phyloP scores from a whole-genome alignment of 805 yeast genomes.

The Ogataea polymorpha region DNA sequence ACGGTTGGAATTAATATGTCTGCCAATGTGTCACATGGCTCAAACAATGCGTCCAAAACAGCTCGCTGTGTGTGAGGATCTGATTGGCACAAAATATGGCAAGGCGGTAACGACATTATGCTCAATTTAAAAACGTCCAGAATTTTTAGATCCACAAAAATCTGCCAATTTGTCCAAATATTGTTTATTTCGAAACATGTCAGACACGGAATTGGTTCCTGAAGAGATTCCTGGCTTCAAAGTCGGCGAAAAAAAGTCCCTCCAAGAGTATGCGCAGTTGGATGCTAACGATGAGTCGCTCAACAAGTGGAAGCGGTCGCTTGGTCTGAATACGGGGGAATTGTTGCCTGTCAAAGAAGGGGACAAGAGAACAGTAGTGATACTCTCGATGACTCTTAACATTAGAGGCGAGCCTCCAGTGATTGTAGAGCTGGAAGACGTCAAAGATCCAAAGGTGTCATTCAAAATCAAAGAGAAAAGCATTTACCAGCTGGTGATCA shows the following conservation, averaged over 20 bases:
- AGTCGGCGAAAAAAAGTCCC: conserved; percentile 68
- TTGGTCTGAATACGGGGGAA: conserved; percentile 64
- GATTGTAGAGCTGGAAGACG: conserved; percentile 60
- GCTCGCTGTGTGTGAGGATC: conserved; percentile 31
- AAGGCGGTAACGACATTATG: conserved; percentile 29
- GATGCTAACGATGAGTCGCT: conserved; percentile 91
- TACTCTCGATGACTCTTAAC: conserved; percentile 68
- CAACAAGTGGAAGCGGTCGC: conserved; percentile 86
- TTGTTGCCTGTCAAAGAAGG: conserved; percentile 64
- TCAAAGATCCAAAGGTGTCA: conserved; percentile 52
- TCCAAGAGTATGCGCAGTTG: conserved; percentile 75
- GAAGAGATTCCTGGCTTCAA: conserved; percentile 63
- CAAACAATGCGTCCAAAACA: conserved; percentile 58
- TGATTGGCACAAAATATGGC: conserved; percentile 22
- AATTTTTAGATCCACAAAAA: not conserved
- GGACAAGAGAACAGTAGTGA: conserved; percentile 74
- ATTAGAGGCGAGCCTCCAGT: conserved; percentile 70
- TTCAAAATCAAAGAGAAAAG: conserved; percentile 79
- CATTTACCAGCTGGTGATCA: conserved; percentile 65
- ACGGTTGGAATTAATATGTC: conserved; percentile 32
- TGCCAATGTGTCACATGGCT: conserved; percentile 54
- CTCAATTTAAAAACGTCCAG: not conserved
- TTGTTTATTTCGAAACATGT: conserved; percentile 13
- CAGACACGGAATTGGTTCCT: conserved; percentile 55
- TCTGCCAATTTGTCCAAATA: not conserved